Conservation (phyloP, 2,329 filamentous ascomycete species). For the Davidsoniella australis region DNA sequence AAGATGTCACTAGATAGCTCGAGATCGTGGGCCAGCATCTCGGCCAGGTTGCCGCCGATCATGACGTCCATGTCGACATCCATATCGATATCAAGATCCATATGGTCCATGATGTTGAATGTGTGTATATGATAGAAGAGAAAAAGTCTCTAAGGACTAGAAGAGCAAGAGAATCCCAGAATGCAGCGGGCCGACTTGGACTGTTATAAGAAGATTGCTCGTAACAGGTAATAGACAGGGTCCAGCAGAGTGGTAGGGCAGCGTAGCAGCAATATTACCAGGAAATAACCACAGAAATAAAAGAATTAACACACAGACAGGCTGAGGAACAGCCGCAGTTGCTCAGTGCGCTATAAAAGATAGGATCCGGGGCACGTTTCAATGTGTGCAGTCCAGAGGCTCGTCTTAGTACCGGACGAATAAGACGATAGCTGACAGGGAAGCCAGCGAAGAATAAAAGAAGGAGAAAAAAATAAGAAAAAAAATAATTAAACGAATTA, state of each 20-base stretch:
- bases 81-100: slow-evolving; percentile 2
- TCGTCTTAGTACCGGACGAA: neutral
- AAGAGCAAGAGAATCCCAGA: neutral
- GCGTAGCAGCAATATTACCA: no score
- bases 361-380: no score
- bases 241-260: no score
- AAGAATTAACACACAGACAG: neutral
- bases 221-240: neutral
- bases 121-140: neutral
- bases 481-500: neutral
- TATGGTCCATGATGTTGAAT: neutral
- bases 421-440: neutral
- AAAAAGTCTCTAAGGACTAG: neutral
- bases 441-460: neutral
- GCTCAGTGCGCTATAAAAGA: no score
- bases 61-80: slow-evolving; percentile 14
- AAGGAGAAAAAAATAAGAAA: neutral
- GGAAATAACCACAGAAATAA: neutral
- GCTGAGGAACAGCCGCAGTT: no score
- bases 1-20: slow-evolving; percentile 32
- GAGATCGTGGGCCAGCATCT: slow-evolving; percentile 37
- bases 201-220: neutral
- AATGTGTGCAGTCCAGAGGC: no score
- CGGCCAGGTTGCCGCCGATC: slow-evolving; percentile 32
- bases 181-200: neutral